Evolutionary conservation across 176 grass and related monocot genomes (phyloP), one percentile per base, ranked within the genome.

Genomic region (Themeda triandra): DNA sequence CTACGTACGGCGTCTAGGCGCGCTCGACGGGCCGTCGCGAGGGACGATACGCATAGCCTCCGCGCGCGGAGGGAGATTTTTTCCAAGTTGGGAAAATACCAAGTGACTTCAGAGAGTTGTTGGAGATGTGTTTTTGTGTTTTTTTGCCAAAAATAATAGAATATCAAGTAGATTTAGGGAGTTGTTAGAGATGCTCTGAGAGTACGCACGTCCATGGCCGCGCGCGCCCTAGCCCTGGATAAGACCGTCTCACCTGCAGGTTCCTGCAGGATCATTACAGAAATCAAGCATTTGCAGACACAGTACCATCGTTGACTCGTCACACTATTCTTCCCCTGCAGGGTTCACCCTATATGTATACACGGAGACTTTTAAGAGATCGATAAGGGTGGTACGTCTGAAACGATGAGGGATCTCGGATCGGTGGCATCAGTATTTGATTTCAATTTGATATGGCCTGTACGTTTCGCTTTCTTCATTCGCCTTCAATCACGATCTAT

Each of bases 341-440:
- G 33, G 33, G 1, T 35, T 5, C 1, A 35, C n/a, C n/a, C n/a
- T n/a, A n/a, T n/a, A 1, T 5, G 14, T 1, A 2, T 9, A 1
- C 8, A 58, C 19, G 8, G 19, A 54, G 49, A 53, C 18, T 53
- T 19, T 53, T 21, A 21, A 51, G 17, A 51, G 17, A 51, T 19
- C 18, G 7, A 4, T 4, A 2, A 33, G 32, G 32, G 32, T 33
- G 32, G 32, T 33, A 33, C 54, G 11, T 59, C 23, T 24, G 54
- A 59, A 59, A 60, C 1, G n/a, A 60, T 60, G 56, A 60, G 21
- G 23, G 56, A 24, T 59, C 54, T 24, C n/a, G 21, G 21, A 59
- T 0, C 54, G 54, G 1, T 60, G 56, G 23, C 56, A 60, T 60
- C 56, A 3, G 54, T 58, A 59, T n/a, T 59, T 1, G 54, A 59